Evolutionary conservation across 495 filamentous ascomycete genomes (phyloP), one percentile per base, ranked within the genome.

Genomic region (Aspergillus funiculosus): DNA sequence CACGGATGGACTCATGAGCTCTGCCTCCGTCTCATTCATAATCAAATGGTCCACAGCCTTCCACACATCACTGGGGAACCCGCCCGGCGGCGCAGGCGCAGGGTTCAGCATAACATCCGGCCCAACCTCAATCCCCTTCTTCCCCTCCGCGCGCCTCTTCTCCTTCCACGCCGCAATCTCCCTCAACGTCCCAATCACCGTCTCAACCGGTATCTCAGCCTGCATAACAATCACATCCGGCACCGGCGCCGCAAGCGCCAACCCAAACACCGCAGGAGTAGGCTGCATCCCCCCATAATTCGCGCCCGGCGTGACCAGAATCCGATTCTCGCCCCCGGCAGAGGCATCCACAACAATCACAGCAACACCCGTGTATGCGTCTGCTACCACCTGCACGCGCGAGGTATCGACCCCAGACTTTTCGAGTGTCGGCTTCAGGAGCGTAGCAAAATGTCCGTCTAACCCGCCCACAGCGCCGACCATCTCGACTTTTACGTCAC

Each of bases 1-100:
- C 11, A 39, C 66, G 49, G 46, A 72, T 46, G 51, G 75, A 5
- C 74, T 77, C 49, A 95, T 72, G 19, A 89, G 71, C 10, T 81
- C 77, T 0, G 90, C 87, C 64, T 98, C 92, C 0, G 84, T 89
- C 67, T 98, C 90, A 57, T 98, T 96, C 46, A 96, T 72, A 27
- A 96, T 77, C 28, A 96, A 63, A 50, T 94, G 87, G 10, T 78
- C 77, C n/a, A 96, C 71, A 2, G 76, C 78, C 1, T 46, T 36
- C 58, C 85, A 92, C 15, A 75, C 82, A n/a, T 76, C 74, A 3
- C 72, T 69, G 0, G 88, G 88, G 2, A 96, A 54, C 3, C 66
- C 66, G 13, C 58, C 55, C 9, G 77, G 75, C 25, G 82, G 75
- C 6, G 90, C 92, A 10, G 87, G 87, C 3, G 85, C 85, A 6